phyloP scores from a whole-genome alignment of 2,329 filamentous ascomycete genomes.

The Cordyceps farinosa region DNA sequence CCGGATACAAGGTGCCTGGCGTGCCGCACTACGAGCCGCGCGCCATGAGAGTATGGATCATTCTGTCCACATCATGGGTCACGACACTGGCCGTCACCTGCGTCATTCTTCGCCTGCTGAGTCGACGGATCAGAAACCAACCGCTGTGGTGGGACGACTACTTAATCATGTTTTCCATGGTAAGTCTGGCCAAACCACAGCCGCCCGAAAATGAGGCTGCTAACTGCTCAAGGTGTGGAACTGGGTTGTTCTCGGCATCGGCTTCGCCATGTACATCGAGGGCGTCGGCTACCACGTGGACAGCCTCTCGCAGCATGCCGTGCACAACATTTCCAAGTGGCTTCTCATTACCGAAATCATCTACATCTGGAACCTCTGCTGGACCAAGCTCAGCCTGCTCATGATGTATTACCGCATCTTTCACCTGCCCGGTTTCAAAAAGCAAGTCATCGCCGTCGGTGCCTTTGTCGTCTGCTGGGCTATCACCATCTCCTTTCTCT shows the following conservation, averaged over 20 bases:
- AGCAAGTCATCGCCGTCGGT: slow-evolving; percentile 38
- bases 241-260: slow-evolving; percentile 42
- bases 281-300: slow-evolving; percentile 48
- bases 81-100: slow-evolving; percentile 38
- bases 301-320: slow-evolving; percentile 32
- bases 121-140: slow-evolving; percentile 41
- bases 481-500: slow-evolving; percentile 45
- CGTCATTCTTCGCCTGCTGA: slow-evolving; percentile 39
- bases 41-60: slow-evolving; percentile 14
- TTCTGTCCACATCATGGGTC: slow-evolving; percentile 24
- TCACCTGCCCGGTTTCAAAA: slow-evolving; percentile 40
- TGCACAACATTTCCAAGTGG: slow-evolving; percentile 44
- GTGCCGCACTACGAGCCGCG: slow-evolving; percentile 14
- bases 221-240: slow-evolving; percentile 35
- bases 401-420: slow-evolving; percentile 54
- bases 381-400: slow-evolving; percentile 49
- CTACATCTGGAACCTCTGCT: slow-evolving; percentile 45
- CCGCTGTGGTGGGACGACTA: slow-evolving; percentile 50
- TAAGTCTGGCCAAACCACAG: slow-evolving; percentile 21
- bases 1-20: slow-evolving; percentile 12
- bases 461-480: slow-evolving; percentile 45
- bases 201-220: neutral
- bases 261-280: slow-evolving; percentile 43
- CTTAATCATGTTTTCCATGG: slow-evolving; percentile 47
- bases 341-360: slow-evolving; percentile 46